Conservation (phyloP, 1,139 yeast genomes). For the Kluyveromyces sp. region DNA sequence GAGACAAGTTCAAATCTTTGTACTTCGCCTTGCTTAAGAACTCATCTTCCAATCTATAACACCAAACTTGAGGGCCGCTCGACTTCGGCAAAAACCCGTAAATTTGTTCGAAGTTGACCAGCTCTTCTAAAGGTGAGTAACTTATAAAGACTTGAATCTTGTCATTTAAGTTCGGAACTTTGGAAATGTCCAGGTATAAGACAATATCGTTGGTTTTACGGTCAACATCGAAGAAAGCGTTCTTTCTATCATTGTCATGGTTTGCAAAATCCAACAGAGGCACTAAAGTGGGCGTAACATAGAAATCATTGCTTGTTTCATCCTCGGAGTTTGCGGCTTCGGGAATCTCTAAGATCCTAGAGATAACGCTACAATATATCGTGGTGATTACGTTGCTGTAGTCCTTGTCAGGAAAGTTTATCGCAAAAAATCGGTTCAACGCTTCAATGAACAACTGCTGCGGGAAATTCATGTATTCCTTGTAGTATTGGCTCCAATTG, state of each 20-base stretch:
- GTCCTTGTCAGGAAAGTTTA: constrained; percentile 4
- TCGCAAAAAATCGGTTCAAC: constrained; percentile 2
- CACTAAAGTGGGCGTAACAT: constrained; percentile 50
- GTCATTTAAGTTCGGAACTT: constrained; percentile 5
- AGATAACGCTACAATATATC: constrained; percentile 44
- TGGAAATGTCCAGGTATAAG: constrained; percentile 30
- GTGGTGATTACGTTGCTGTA: constrained; percentile 30
- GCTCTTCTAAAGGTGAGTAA: constrained; percentile 43
- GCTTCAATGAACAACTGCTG: constrained; percentile 5
- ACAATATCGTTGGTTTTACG: constrained; percentile 41
- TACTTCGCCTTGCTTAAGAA: constrained; percentile 17
- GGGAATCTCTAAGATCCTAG: constrained; percentile 61
- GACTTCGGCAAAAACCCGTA: constrained; percentile 55
- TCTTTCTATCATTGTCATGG: constrained; percentile 41
- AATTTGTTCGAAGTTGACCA: constrained; percentile 41
- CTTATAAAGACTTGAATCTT: constrained; percentile 42
- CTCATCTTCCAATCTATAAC: constrained; percentile 8
- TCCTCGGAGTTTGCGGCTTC: constrained; percentile 24
- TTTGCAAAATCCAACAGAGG: constrained; percentile 65
- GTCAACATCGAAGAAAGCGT: constrained; percentile 60
- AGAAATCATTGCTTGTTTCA: constrained; percentile 31
- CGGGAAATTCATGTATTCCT: constrained; percentile 15
- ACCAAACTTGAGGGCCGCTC: constrained; percentile 1
- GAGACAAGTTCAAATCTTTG: constrained; percentile 20
- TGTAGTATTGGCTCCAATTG: neutral